Evolutionary conservation across 768 basidiomycete genomes (phyloP), one percentile per base, ranked within the genome.

Genomic region (Chalciporus pseudorubinellus): DNA sequence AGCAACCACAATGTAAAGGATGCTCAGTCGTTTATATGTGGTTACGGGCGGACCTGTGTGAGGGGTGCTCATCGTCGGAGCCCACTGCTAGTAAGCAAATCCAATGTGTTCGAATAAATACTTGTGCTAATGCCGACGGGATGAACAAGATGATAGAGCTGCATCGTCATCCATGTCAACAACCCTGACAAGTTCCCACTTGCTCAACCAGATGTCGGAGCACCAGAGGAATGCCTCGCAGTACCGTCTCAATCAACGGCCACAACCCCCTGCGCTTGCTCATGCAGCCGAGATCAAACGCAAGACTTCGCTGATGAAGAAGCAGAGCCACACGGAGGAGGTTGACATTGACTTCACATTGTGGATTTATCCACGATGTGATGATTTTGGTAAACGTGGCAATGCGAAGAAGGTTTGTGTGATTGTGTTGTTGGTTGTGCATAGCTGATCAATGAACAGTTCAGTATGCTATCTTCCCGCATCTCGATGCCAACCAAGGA

Each of bases 341-440:
- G 22, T 46, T 18, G 20, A 51, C 45, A 24, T 51, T n/a, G 22
- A 51, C 9, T 31, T 51, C 9, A 48, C 44, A 0, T 31, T 51
- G 18, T n/a, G 18, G 44, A 18, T 46, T 24, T 24, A 24, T 24
- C 24, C 24, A 7, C 24, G 24, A 24, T 24, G 24, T 24, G 24
- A 24, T 24, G 24, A 24, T 24, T 24, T 24, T 24, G 24, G 24
- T 24, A 24, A 24, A 24, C 24, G 24, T 24, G 24, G 24, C 24
- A 24, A 24, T 24, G 24, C 24, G 24, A 24, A 24, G 24, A 24
- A 24, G 24, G 24, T 24, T 24, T 24, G 24, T 24, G 24, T 24
- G 24, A 24, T 24, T 24, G 24, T 24, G 24, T 24, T 24, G 24
- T 24, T 24, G 24, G 24, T 24, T 24, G 24, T 7, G 24, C 24